Evolutionary conservation across 2,329 filamentous ascomycete genomes (phyloP), one percentile per base, ranked within the genome.

Genomic region (Plenodomus biglobosus): DNA sequence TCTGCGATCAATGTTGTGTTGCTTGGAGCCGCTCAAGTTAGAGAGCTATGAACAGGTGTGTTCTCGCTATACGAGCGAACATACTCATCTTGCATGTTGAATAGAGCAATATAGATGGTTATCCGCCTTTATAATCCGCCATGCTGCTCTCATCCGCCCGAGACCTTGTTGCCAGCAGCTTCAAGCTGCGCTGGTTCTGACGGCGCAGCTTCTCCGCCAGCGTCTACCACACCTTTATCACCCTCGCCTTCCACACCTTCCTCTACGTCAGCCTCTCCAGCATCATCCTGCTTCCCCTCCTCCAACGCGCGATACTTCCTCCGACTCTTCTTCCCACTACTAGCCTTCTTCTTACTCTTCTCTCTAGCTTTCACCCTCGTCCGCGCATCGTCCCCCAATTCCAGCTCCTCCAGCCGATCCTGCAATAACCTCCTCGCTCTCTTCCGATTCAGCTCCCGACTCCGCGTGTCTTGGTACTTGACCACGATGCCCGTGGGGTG

Each of bases 401-500:
- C 77, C 30, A 87, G 61, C 58, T 87, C 80, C 71, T 99, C 94
- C n/a, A 90, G 75, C 61, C 81, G 84, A 59, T 89, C 85, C 19
- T 88, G 88, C 22, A 96, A 79, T 36, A 95, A 76, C 57, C 85
- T 79, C 35, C 92, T 82, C 11, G 94, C 94, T 53, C 90, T 86
- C 71, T 88, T 92, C 55, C 92, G 84, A 70, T 99, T 99, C 73
- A 95, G 88, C 48, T 82, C 82, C 16, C 90, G 84, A 1, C 89
- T 95, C 40, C 94, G 85, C 8, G 94, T 97, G 17, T 87, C 90
- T 74, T 99, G 94, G 46, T 85, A 92, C 75, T 99, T 99, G 55
- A 99, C 83, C 13, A 97, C 92, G 44, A 96, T 84, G 52, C 92
- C 92, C 0, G 92, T 95, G 5, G 92, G 90, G 15, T 88, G 75